phyloP scores from a whole-genome alignment of 169 alveolate genomes.

The Miamiensis avidus region DNA sequence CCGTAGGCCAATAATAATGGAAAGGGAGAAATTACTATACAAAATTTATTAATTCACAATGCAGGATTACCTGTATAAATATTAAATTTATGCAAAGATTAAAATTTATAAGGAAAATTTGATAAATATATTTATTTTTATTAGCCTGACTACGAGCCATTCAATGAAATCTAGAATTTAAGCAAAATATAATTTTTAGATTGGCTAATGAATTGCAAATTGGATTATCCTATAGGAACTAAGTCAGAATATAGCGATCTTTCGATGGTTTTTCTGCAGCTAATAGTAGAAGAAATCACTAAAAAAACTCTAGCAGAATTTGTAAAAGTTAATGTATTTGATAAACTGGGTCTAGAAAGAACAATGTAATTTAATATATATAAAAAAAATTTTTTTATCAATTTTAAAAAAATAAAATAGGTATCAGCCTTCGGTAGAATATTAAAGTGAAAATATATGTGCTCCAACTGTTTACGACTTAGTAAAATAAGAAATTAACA shows the following conservation, averaged over 20 bases:
- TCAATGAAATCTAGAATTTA: constrained; percentile 10
- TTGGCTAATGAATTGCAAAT: constrained; percentile 31
- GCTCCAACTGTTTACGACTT: neutral
- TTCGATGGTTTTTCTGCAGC: constrained; percentile 38
- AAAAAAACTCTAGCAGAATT: neutral
- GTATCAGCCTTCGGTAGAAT: neutral
- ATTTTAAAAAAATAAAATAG: neutral
- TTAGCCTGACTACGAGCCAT: neutral
- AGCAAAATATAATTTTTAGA: constrained; percentile 6
- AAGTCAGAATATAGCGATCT: constrained; percentile 38
- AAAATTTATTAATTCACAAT: constrained; percentile 35
- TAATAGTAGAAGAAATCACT: constrained; percentile 39
- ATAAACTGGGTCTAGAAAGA: neutral
- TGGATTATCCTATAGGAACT: constrained; percentile 27
- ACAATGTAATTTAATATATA: neutral
- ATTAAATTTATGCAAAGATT: neutral
- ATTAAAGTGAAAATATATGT: neutral
- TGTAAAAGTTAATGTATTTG: neutral
- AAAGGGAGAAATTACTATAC: constrained; percentile 3
- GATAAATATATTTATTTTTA: too few species aligned
- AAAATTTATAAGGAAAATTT: too few species aligned
- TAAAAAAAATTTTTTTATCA: too few species aligned
- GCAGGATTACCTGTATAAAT: constrained; percentile 43
- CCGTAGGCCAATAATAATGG: constrained; percentile 23
- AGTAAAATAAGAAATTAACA: neutral